phyloP scores from a whole-genome alignment of 768 basidiomycete species.

The Hydnum rufescens region DNA sequence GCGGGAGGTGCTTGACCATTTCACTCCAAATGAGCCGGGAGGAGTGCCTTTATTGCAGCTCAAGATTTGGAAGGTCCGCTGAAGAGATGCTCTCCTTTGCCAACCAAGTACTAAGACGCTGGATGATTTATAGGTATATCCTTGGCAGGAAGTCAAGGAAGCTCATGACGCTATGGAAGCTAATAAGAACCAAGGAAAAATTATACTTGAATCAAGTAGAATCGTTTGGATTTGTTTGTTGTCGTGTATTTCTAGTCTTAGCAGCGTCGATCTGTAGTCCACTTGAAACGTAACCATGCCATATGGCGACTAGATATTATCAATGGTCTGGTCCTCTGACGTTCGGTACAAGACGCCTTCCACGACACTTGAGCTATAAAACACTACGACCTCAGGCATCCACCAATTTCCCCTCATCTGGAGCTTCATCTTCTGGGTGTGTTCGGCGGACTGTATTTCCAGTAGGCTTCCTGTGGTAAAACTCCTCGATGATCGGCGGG shows the following conservation, averaged over 20 bases:
- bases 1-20: constrained; percentile 31
- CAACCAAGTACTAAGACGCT: too few relatives aligned
- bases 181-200: constrained; percentile 37
- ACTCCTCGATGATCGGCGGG: constrained; percentile 89
- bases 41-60: too few relatives aligned
- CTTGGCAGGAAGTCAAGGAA: constrained; percentile 57
- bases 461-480: constrained; percentile 66
- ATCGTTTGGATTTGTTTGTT: too few relatives aligned
- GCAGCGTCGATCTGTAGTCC: too few relatives aligned
- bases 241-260: too few relatives aligned
- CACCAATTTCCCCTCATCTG: constrained; percentile 18
- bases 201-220: too few relatives aligned
- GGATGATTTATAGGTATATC: too few relatives aligned
- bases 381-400: background rate
- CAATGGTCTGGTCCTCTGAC: too few relatives aligned
- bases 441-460: constrained; percentile 24
- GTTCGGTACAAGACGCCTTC: too few relatives aligned
- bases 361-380: too few relatives aligned
- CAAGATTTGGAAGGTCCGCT: constrained; percentile 49
- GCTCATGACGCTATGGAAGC: constrained; percentile 75
- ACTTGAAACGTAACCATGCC: too few relatives aligned
- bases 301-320: too few relatives aligned
- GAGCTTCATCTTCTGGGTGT: constrained; percentile 26
- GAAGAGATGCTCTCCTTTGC: constrained; percentile 36
- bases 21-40: constrained; percentile 40